A percentile compares a stretch with the other conserved stretches of the same genome.
These are phyloP conservation scores for Pezicula neosporulosa DNA, from an alignment of 2,329 filamentous ascomycete species.

Conservation along the genomic window DNA sequence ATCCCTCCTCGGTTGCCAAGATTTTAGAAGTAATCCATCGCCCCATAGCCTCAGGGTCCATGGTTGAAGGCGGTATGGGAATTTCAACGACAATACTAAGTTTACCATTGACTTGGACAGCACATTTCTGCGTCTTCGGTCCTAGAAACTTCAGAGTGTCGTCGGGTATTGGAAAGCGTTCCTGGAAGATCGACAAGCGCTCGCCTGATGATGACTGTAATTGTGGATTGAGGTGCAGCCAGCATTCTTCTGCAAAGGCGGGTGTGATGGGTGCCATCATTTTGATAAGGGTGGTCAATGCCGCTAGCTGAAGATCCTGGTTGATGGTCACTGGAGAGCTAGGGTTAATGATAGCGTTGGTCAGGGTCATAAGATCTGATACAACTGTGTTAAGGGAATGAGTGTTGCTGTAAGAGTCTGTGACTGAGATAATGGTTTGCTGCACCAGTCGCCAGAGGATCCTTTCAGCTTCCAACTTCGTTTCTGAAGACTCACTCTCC, in stretches of 20 bases:
- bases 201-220: constrained; percentile 27
- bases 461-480: constrained; percentile 7
- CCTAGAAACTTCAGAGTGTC: constrained; percentile 47
- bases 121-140: constrained; percentile 50
- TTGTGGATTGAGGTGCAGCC: constrained; percentile 48
- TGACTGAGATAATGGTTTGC: constrained; percentile 63
- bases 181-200: constrained; percentile 35
- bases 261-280: constrained; percentile 79
- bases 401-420: constrained; percentile 64
- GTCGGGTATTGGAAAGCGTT: constrained; percentile 56
- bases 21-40: constrained; percentile 62
- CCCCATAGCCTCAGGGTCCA: constrained; percentile 43
- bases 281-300: constrained; percentile 54
- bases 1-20: constrained; percentile 57
- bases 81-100: constrained; percentile 66
- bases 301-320: constrained; percentile 30
- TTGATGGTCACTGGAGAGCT: constrained; percentile 12
- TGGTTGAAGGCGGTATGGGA: constrained; percentile 40
- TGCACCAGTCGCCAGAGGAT: constrained; percentile 64
- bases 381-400: constrained; percentile 80
- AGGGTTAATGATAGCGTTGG: constrained; percentile 60
- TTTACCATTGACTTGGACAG: constrained; percentile 80
- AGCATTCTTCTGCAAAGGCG: constrained; percentile 78
- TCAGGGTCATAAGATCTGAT: constrained; percentile 78
- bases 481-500: neutral